These are phyloP conservation scores for Juglanconis sp. DNA, from an alignment of 2,329 filamentous ascomycete species.

Conservation along the genomic window DNA sequence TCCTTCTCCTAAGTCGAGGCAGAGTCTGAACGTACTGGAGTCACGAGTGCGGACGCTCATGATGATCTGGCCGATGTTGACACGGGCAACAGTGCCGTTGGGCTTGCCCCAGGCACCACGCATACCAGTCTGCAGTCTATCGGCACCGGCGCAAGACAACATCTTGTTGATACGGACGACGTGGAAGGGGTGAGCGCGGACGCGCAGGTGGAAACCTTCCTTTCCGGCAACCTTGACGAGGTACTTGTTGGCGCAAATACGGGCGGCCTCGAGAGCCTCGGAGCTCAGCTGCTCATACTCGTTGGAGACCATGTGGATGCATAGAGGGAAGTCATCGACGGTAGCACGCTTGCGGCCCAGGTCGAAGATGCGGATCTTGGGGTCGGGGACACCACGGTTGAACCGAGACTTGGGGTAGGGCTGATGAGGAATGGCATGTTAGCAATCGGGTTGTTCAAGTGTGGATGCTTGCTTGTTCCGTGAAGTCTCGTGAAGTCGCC, in stretches of 20 bases:
- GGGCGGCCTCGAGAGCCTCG: constrained; percentile 98
- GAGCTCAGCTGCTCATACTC: constrained; percentile 99
- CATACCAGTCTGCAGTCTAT: constrained; percentile 99
- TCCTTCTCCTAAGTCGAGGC: background rate
- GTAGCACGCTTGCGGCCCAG: constrained; percentile 97
- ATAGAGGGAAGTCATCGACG: constrained; percentile 99
- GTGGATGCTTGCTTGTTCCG: background rate
- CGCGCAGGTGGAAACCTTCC: constrained; percentile 71
- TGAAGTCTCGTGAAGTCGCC: background rate
- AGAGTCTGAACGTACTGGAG: constrained; percentile 58
- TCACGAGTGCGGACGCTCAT: constrained; percentile 97
- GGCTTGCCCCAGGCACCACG: constrained; percentile 99
- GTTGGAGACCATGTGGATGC: constrained; percentile 99
- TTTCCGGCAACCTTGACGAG: constrained; percentile 69
- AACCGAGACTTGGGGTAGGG: constrained; percentile 99
- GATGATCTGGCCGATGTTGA: constrained; percentile 99
- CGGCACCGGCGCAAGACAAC: constrained; percentile 99
- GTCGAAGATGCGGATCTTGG: constrained; percentile 95
- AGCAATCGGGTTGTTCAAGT: constrained; percentile 23
- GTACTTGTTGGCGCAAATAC: constrained; percentile 99
- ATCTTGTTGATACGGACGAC: constrained; percentile 99
- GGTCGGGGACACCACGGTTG: constrained; percentile 96
- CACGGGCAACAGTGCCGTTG: constrained; percentile 97
- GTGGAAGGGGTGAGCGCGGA: constrained; percentile 97
- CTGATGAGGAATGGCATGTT: constrained; percentile 64